phyloP scores from a whole-genome alignment of 1,139 yeast genomes.

The Saccharomyces hybrid region DNA sequence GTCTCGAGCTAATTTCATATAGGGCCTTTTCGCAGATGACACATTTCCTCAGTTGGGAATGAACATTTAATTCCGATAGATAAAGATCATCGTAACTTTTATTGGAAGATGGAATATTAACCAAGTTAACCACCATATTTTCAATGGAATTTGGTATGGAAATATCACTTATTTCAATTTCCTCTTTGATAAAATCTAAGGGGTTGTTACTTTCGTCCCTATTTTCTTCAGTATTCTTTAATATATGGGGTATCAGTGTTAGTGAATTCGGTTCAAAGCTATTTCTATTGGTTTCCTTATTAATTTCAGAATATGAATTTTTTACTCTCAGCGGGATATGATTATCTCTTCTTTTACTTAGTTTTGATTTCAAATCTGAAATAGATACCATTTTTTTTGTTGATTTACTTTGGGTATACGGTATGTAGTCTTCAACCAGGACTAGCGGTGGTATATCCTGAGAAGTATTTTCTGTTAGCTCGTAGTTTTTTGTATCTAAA shows the following conservation, averaged over 20 bases:
- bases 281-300: neutral
- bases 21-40: slow-evolving; percentile 60
- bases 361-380: slow-evolving; percentile 22
- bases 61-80: slow-evolving; percentile 15
- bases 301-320: neutral
- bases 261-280: neutral
- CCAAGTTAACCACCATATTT: slow-evolving; percentile 14
- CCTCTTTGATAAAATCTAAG: neutral
- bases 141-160: slow-evolving; percentile 8
- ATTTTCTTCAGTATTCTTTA: neutral
- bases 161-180: neutral
- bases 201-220: neutral
- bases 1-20: slow-evolving; percentile 51
- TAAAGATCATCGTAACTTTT: slow-evolving; percentile 18
- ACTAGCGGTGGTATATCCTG: slow-evolving; percentile 19
- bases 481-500: slow-evolving; percentile 2
- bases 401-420: slow-evolving; percentile 8
- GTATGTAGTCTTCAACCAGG: slow-evolving; percentile 27
- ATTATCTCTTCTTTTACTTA: slow-evolving; percentile 15
- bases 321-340: slow-evolving; percentile 22
- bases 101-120: slow-evolving; percentile 9
- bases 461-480: neutral
- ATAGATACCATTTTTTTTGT: slow-evolving; percentile 23
- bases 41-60: slow-evolving; percentile 41
- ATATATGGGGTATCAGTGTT: neutral